Conservation (phyloP, 805 yeast species). For the Maudiozyma pseudohumilis region DNA sequence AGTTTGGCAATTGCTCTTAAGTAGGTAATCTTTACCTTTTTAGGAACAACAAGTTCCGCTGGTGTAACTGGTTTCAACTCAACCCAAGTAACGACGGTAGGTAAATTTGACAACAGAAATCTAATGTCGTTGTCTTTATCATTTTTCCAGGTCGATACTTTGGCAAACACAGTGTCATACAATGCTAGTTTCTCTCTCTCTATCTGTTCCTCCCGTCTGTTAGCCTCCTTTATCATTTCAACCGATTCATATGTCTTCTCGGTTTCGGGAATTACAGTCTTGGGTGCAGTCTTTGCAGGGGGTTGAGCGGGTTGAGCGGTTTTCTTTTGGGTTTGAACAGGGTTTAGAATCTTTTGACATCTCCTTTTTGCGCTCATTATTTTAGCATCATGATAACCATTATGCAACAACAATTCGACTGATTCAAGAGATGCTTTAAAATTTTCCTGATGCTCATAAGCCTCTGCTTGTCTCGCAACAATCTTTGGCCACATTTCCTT, state of each 20-base stretch:
- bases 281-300: not conserved
- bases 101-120: conserved; percentile 60
- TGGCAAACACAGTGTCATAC: conserved; percentile 51
- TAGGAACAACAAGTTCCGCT: conserved; percentile 76
- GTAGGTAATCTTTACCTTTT: conserved; percentile 76
- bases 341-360: conserved; percentile 55
- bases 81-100: conserved; percentile 57
- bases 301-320: not conserved
- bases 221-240: conserved; percentile 40
- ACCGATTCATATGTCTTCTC: conserved; percentile 32
- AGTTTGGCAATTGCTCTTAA: conserved; percentile 88
- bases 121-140: conserved; percentile 80
- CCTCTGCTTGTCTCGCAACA: conserved; percentile 65
- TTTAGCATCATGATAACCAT: conserved; percentile 55
- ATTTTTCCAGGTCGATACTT: conserved; percentile 51
- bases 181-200: conserved; percentile 53
- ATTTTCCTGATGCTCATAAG: conserved; percentile 69
- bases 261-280: not conserved
- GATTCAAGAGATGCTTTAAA: conserved; percentile 50
- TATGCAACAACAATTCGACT: conserved; percentile 54
- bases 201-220: conserved; percentile 30
- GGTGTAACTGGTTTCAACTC: conserved; percentile 59
- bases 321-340: conserved; percentile 22
- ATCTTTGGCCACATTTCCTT: conserved; percentile 70
- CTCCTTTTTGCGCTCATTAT: conserved; percentile 77